Conservation (phyloP, 1,284 basidiomycete species). For the Tylopilus microsporus region DNA sequence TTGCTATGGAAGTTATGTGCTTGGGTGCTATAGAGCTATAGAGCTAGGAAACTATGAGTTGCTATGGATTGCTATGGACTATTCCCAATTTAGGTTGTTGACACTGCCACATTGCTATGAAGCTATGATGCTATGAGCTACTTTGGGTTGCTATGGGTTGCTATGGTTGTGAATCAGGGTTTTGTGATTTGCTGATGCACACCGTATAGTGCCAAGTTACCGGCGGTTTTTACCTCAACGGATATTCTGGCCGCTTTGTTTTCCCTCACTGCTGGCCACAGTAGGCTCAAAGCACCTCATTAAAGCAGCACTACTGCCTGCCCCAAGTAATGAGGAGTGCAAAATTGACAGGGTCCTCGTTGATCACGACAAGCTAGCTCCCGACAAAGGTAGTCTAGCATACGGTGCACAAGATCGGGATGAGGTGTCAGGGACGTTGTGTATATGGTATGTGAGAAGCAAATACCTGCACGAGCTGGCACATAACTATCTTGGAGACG, state of each 20-base stretch:
- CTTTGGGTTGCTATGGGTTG: too few species aligned
- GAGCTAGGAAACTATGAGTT: too few species aligned
- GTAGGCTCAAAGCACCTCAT: slow-evolving; percentile 15
- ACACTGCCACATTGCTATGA: too few species aligned
- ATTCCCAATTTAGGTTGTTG: too few species aligned
- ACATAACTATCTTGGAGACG: slow-evolving; percentile 25
- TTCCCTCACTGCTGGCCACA: slow-evolving; percentile 7
- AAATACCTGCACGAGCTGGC: slow-evolving; percentile 23
- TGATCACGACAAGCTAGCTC: slow-evolving; percentile 22
- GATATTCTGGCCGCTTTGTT: slow-evolving; percentile 26
- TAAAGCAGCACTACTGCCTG: slow-evolving; percentile 22
- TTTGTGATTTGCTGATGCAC: not conserved
- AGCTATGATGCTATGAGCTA: too few species aligned
- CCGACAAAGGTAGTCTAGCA: slow-evolving; percentile 10
- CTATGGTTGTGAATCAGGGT: too few species aligned
- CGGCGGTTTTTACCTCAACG: slow-evolving; percentile 26
- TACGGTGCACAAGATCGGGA: slow-evolving; percentile 31
- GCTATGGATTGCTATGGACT: too few species aligned
- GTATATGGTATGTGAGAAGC: slow-evolving; percentile 21
- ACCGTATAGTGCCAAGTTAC: slow-evolving; percentile 18
- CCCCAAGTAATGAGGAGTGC: slow-evolving; percentile 13
- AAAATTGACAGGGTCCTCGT: slow-evolving; percentile 18
- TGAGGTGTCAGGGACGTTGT: slow-evolving; percentile 27
- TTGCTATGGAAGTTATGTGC: too few species aligned
- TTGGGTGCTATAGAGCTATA: too few species aligned